A percentile compares a stretch with the other conserved stretches of the same genome.
phyloP scores from a whole-genome alignment of 352 stramenopile genomes.

The Pythium volutum region DNA sequence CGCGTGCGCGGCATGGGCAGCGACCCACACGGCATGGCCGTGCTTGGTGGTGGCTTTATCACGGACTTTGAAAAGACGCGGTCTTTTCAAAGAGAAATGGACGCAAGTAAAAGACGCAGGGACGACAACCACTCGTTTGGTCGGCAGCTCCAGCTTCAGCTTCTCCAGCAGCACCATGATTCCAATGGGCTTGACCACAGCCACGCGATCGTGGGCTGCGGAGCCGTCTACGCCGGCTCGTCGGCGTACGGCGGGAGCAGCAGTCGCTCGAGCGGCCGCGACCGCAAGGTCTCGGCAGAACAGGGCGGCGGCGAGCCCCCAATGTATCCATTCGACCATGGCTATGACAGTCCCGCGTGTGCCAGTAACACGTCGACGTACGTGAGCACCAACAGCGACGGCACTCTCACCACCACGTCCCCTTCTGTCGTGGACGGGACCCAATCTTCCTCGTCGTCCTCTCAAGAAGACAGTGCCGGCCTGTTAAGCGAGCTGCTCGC shows the following conservation, averaged over 20 bases:
- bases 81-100: constrained; percentile 2
- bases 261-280: too few species aligned
- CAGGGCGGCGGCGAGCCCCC: background rate
- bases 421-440: too few species aligned
- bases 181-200: background rate
- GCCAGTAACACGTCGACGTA: constrained; percentile 12
- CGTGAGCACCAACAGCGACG: constrained; percentile 10
- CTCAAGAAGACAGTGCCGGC: background rate
- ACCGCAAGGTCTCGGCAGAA: background rate
- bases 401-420: background rate
- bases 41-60: constrained; percentile 8
- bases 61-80: constrained; percentile 14
- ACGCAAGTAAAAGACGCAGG: background rate
- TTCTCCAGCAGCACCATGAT: constrained; percentile 1
- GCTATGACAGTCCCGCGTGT: background rate
- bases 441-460: background rate
- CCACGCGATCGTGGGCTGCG: constrained; percentile 4
- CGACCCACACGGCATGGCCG: constrained; percentile 12
- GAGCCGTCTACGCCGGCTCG: constrained; percentile 7
- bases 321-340: background rate
- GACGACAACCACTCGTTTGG: constrained; percentile 3
- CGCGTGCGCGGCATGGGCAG: constrained; percentile 10
- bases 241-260: constrained; percentile 5
- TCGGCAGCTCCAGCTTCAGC: background rate
- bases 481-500: constrained; percentile 20